Evolutionary conservation across 129 eudicot genomes (phyloP).

Genomic region (Centrapalus pauciflorus): DNA sequence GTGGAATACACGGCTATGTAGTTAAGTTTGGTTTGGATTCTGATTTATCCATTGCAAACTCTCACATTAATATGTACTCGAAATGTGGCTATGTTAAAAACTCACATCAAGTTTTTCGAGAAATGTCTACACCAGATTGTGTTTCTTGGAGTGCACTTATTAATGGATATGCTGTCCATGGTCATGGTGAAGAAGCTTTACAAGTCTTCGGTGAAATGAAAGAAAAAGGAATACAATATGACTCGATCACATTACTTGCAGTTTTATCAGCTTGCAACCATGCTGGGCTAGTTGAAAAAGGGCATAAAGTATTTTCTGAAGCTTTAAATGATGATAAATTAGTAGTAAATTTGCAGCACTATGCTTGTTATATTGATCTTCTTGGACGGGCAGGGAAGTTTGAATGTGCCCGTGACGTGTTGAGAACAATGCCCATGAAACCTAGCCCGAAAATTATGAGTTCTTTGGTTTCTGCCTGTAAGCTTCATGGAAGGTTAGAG

Average conservation of each 20-base stretch:
- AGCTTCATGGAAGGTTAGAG: conserved; percentile 54
- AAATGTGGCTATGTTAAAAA: conserved; percentile 58
- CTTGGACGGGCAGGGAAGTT: conserved; percentile 70
- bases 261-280: conserved; percentile 63
- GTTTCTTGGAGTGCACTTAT: conserved; percentile 60
- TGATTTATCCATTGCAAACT: conserved; percentile 37
- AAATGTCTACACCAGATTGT: conserved; percentile 35
- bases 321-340: conserved; percentile 15
- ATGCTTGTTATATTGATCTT: conserved; percentile 70
- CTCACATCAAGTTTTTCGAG: conserved; percentile 40
- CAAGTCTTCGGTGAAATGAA: conserved; percentile 42
- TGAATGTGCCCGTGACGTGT: conserved; percentile 48
- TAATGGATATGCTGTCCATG: conserved; percentile 51
- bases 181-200: conserved; percentile 51
- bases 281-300: conserved; percentile 60
- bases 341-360: conserved; percentile 37
- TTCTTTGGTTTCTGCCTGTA: conserved; percentile 62
- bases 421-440: conserved; percentile 48
- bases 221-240: conserved; percentile 36
- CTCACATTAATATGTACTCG: conserved; percentile 54
- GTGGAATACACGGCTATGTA: conserved; percentile 42
- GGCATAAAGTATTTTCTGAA: conserved; percentile 29
- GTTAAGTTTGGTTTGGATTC: conserved; percentile 37
- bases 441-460: conserved; percentile 49
- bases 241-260: conserved; percentile 43